Percentiles rank a stretch among this genome's conserved stretches.
These are phyloP conservation scores for Mycena metata DNA, from an alignment of 768 basidiomycete genomes.

Conservation along the genomic window DNA sequence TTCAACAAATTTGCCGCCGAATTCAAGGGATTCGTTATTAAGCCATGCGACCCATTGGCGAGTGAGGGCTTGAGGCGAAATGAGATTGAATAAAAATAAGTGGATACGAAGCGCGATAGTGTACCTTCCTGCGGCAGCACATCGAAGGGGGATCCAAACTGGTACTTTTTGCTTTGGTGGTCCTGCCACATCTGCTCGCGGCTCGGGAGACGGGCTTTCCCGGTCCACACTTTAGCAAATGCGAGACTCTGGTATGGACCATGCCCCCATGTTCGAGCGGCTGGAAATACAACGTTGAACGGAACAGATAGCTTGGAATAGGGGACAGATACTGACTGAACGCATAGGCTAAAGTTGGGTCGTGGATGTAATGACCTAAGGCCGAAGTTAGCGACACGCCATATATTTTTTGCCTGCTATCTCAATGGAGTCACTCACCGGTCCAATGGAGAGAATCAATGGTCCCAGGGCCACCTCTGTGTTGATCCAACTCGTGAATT, in stretches of 20 bases:
- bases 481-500: too few relatives aligned
- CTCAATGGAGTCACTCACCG: neutral
- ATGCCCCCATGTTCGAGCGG: constrained; percentile 27
- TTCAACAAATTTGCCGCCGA: constrained; percentile 41
- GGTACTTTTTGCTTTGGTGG: constrained; percentile 29
- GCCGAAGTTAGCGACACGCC: too few relatives aligned
- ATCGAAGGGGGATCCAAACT: constrained; percentile 34
- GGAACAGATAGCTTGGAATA: neutral
- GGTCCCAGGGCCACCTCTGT: constrained; percentile 20
- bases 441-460: constrained; percentile 35
- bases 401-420: too few relatives aligned
- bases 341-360: constrained; percentile 49
- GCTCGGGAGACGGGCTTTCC: constrained; percentile 40
- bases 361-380: too few relatives aligned
- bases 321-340: constrained; percentile 1
- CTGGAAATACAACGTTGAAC: too few relatives aligned
- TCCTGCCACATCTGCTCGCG: constrained; percentile 36
- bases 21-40: constrained; percentile 41
- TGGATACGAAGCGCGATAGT: neutral
- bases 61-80: neutral
- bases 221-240: constrained; percentile 42
- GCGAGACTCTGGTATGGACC: constrained; percentile 35
- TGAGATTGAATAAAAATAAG: neutral
- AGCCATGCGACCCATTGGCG: constrained; percentile 39
- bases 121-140: constrained; percentile 38